Percentiles rank a stretch among this genome's conserved stretches.
Evolutionary conservation across 169 alveolate genomes (phyloP).

Genomic region (Plasmodium gaboni): DNA sequence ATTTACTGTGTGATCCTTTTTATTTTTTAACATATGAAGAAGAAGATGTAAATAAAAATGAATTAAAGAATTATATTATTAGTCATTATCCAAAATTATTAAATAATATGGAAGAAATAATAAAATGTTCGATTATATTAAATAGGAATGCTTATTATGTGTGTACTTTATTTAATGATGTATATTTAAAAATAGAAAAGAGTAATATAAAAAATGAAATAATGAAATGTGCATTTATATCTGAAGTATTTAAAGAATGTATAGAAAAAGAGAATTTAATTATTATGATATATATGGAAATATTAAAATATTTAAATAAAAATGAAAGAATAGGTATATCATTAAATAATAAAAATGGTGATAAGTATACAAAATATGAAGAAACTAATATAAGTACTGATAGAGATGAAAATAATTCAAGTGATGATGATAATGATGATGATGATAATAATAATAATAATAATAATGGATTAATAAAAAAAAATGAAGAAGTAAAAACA

Average conservation of each 20-base stretch:
- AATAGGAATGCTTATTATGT: conserved; percentile 43
- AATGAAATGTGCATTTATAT: conserved; percentile 20
- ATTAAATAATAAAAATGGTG: not conserved
- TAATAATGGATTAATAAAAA: conserved; percentile 23
- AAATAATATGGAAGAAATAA: conserved; percentile 35
- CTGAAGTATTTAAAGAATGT: conserved; percentile 53
- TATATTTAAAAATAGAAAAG: conserved; percentile 22
- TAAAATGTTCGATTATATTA: conserved; percentile 41
- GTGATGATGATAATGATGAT: conserved; percentile 20
- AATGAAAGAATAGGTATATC: conserved; percentile 50
- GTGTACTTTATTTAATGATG: conserved; percentile 57
- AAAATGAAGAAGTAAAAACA: conserved; percentile 31
- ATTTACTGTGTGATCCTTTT: conserved; percentile 54
- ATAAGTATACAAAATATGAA: not conserved
- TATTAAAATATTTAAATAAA: conserved; percentile 29
- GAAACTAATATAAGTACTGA: not conserved
- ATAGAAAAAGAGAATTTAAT: conserved; percentile 73
- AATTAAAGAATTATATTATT: conserved; percentile 13
- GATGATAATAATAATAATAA: not conserved
- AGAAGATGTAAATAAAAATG: conserved; percentile 66
- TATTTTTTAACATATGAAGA: conserved; percentile 61
- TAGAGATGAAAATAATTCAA: conserved; percentile 6
- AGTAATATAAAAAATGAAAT: conserved; percentile 29
- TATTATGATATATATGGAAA: conserved; percentile 54
- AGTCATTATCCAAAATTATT: conserved; percentile 24